Evolutionary conservation across 225 moss, liverwort and hornwort genomes (phyloP), one percentile per base, ranked within the genome.

Genomic region (Takakia lepidozioides): DNA sequence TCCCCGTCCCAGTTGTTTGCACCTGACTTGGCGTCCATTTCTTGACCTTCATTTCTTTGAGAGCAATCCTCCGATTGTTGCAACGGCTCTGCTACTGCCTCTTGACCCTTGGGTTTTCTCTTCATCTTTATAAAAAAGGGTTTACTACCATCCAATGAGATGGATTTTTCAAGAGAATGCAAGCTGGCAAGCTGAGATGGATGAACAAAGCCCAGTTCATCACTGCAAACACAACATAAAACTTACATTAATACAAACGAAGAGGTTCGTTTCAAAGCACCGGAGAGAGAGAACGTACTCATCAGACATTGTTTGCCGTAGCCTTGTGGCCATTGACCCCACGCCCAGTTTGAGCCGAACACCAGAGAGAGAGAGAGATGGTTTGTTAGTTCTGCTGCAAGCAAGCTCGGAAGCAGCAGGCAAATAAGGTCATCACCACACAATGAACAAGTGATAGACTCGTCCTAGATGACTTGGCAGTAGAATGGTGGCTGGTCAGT

Each of bases 181-280:
- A 95, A 63, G 65, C 60, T 73, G 38, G 67, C 65, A 11, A 95
- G 78, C 46, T 95, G 90, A 54, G 80, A 66, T 30, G 87, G 77
- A 75, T 95, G 90, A 24, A 95, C 86, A 56, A 95, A 87, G 27
- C 95, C 95, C 10, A 95, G 70, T 60, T 95, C 95, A 51, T 95
- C 84, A 55, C 95, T 95, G 77, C 67, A 68, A 54, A 63, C 30
- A 48, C 28, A 57, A 3, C 29, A 36, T 10, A 57, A 55, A 2
- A 43, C 15, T 2, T 5, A 37, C 2, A 2, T 4, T 15, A 22
- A 36, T 16, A 38, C 54, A 25, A 1, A 21, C 23, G 5, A 27
- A 45, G 45, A 17, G 27, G 27, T 23, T 49, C 6, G 16, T 4
- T 29, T 30, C 28, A n/a, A n/a, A n/a, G n/a, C n/a, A n/a, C n/a